Evolutionary conservation across 2,329 filamentous ascomycete species (phyloP).

Genomic region (Fusarium dimerum): DNA sequence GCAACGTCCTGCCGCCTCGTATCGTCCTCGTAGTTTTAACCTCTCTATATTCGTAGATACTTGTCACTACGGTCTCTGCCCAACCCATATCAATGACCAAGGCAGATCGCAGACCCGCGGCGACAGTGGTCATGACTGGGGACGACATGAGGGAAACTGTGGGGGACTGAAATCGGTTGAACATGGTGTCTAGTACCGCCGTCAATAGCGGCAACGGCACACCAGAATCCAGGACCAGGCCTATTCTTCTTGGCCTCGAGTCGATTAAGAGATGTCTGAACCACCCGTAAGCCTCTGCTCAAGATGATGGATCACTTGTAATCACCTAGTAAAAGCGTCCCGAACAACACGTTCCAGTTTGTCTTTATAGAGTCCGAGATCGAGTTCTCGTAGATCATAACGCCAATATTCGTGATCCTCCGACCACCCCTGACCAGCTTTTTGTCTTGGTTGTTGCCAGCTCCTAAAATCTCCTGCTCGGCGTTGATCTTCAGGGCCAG

Average conservation of each 20-base stretch:
- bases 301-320: not conserved
- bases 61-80: constrained; percentile 84
- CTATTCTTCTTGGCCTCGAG: constrained; percentile 72
- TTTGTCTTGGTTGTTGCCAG: constrained; percentile 58
- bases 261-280: constrained; percentile 67
- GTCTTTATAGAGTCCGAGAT: constrained; percentile 80
- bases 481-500: constrained; percentile 74
- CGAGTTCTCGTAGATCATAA: constrained; percentile 69
- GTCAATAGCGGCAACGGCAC: constrained; percentile 79
- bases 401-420: constrained; percentile 74
- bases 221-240: constrained; percentile 74
- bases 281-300: constrained; percentile 10
- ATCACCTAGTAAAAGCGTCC: constrained; percentile 77
- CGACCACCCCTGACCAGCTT: constrained; percentile 58
- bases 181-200: constrained; percentile 73
- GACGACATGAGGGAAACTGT: constrained; percentile 79
- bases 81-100: constrained; percentile 90
- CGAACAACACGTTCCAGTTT: constrained; percentile 82
- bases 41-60: constrained; percentile 88
- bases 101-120: constrained; percentile 82
- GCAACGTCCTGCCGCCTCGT: constrained; percentile 72
- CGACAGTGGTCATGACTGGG: constrained; percentile 71
- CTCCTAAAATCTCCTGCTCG: constrained; percentile 79
- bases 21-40: constrained; percentile 69
- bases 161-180: constrained; percentile 77